Evolutionary conservation across 1,139 yeast genomes (phyloP).

Genomic region (Cylindricascospora bacillispora): DNA sequence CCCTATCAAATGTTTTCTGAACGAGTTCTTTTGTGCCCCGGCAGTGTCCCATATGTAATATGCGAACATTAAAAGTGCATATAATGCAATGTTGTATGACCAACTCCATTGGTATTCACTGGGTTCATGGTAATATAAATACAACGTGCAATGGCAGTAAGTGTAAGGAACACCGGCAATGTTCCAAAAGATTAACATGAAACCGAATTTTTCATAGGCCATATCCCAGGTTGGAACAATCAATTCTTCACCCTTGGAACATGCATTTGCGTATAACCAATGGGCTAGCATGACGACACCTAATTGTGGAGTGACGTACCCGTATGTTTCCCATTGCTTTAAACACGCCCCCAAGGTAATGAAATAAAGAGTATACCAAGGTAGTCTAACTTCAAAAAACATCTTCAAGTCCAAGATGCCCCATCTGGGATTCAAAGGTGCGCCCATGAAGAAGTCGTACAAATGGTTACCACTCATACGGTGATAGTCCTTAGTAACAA

Average conservation of each 20-base stretch:
- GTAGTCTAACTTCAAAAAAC: slow-evolving; percentile 94
- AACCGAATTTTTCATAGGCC: slow-evolving; percentile 98
- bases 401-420: slow-evolving; percentile 88
- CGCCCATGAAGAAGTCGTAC: slow-evolving; percentile 94
- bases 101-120: slow-evolving; percentile 63
- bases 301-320: slow-evolving; percentile 68
- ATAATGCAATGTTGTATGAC: slow-evolving; percentile 43
- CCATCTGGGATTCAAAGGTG: slow-evolving; percentile 89
- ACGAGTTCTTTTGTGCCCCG: slow-evolving; percentile 89
- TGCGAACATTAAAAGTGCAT: slow-evolving; percentile 46
- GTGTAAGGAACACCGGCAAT: slow-evolving; percentile 98
- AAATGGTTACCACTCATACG: slow-evolving; percentile 84
- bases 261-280: slow-evolving; percentile 92
- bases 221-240: slow-evolving; percentile 98
- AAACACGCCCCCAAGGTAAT: slow-evolving; percentile 61
- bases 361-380: slow-evolving; percentile 87
- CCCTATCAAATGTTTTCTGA: slow-evolving; percentile 80
- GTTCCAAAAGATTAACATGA: slow-evolving; percentile 97
- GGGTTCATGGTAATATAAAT: slow-evolving; percentile 71
- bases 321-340: slow-evolving; percentile 71
- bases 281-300: slow-evolving; percentile 67
- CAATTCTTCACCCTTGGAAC: slow-evolving; percentile 94
- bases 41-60: slow-evolving; percentile 92
- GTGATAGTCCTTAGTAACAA: slow-evolving; percentile 61
- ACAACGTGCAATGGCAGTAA: slow-evolving; percentile 86